Percentiles rank a stretch among this genome's conserved stretches.
phyloP scores from a whole-genome alignment of 768 basidiomycete genomes.

The Tulasnella sp. region DNA sequence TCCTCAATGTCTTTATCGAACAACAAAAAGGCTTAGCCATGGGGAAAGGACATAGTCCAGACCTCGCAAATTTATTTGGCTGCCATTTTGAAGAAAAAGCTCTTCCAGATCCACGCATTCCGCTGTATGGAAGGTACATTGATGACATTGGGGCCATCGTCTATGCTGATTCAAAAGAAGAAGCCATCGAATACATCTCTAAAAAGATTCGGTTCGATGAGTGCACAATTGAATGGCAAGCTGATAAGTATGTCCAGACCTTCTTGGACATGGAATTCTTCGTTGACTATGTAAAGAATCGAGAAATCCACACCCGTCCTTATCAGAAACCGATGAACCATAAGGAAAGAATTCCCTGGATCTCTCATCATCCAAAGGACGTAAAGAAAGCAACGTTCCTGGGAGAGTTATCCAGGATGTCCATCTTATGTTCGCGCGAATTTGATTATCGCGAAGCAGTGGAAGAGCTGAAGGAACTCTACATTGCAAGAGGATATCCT shows the following conservation, averaged over 20 bases:
- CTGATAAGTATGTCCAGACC: no score
- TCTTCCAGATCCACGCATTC: background rate
- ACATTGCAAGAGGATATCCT: slow-evolving; percentile 16
- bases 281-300: no score
- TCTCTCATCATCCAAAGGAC: slow-evolving; percentile 18
- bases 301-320: no score
- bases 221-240: no score
- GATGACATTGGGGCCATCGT: slow-evolving; percentile 15
- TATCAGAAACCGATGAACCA: slow-evolving; percentile 19
- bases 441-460: slow-evolving; percentile 10
- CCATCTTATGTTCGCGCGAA: background rate
- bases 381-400: slow-evolving; percentile 19
- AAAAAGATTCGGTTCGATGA: no score
- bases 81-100: background rate
- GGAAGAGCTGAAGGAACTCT: slow-evolving; percentile 1
- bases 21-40: slow-evolving; percentile 18
- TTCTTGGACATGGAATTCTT: slow-evolving; percentile 19
- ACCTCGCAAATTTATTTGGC: slow-evolving; percentile 19
- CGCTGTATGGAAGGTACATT: slow-evolving; percentile 17
- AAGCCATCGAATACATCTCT: no score
- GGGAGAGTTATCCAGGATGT: slow-evolving; percentile 17
- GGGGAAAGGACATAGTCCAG: slow-evolving; percentile 16
- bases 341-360: slow-evolving; percentile 18
- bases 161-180: background rate
- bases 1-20: no score